phyloP scores from a whole-genome alignment of 495 filamentous ascomycete species.

The Aspergillus heteromorphus region DNA sequence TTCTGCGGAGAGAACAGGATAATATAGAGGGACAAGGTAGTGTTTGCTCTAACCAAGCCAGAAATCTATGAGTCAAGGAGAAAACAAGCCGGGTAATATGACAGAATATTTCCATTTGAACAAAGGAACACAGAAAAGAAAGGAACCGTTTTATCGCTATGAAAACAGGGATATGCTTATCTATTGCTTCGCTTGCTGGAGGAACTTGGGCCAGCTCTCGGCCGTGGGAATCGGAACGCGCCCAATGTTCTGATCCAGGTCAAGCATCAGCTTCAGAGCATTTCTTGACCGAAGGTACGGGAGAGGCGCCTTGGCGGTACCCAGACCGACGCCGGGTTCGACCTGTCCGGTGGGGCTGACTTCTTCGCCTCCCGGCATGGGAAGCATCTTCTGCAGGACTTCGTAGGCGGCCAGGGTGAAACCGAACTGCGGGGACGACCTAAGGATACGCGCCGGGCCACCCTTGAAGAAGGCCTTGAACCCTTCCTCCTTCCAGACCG shows the following conservation, averaged over 20 bases:
- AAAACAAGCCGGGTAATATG: background rate
- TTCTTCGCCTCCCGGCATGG: constrained; percentile 66
- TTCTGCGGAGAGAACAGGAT: constrained; percentile 14
- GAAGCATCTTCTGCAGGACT: constrained; percentile 75
- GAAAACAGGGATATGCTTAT: constrained; percentile 20
- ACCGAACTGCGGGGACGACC: constrained; percentile 94
- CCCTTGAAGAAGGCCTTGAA: constrained; percentile 98
- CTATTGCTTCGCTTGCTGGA: constrained; percentile 31
- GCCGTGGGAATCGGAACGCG: constrained; percentile 52
- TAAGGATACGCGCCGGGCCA: constrained; percentile 86
- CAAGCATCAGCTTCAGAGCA: constrained; percentile 93
- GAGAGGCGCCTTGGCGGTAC: constrained; percentile 59
- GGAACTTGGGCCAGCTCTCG: constrained; percentile 40
- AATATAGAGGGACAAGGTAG: constrained; percentile 2
- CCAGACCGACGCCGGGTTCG: constrained; percentile 52
- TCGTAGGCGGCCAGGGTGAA: constrained; percentile 96
- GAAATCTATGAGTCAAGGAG: constrained; percentile 6
- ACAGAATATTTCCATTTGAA: constrained; percentile 18
- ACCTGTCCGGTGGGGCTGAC: constrained; percentile 36
- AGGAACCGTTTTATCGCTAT: constrained; percentile 29
- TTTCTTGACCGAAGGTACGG: constrained; percentile 84
- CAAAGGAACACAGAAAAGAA: constrained; percentile 12
- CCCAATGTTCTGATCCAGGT: constrained; percentile 89
- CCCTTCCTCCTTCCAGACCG: constrained; percentile 84
- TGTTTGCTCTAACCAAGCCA: constrained; percentile 5